Conservation (phyloP, 2,329 filamentous ascomycete genomes). For the Aaosphaeria arxii region DNA sequence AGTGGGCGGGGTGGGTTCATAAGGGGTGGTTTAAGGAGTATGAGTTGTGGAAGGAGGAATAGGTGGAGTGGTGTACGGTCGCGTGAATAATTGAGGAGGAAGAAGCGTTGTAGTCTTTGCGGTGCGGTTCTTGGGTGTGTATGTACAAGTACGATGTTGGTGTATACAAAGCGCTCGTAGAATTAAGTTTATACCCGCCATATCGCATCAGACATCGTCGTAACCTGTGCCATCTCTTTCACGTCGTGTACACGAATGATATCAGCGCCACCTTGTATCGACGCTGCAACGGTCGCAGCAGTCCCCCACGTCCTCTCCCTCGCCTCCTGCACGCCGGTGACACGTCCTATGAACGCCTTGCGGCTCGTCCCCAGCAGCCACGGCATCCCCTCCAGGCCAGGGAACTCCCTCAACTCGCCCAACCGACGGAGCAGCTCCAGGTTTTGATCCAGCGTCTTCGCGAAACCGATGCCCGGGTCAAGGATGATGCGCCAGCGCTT, state of each 20-base stretch:
- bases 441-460: constrained; percentile 80
- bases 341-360: constrained; percentile 81
- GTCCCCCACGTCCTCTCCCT: constrained; percentile 78
- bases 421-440: constrained; percentile 71
- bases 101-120: too few relatives aligned
- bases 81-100: too few relatives aligned
- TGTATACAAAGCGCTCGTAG: too few relatives aligned
- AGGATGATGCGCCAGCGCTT: constrained; percentile 91
- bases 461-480: constrained; percentile 92
- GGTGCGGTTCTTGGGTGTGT: too few relatives aligned
- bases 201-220: constrained; percentile 88
- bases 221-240: constrained; percentile 78
- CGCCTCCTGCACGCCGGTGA: constrained; percentile 73
- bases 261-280: constrained; percentile 83
- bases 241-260: constrained; percentile 92
- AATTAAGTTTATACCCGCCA: constrained; percentile 53
- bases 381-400: constrained; percentile 65
- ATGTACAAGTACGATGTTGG: too few relatives aligned
- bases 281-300: constrained; percentile 80
- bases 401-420: constrained; percentile 50
- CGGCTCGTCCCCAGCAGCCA: constrained; percentile 89
- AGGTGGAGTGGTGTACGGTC: too few relatives aligned
- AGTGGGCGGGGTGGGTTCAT: constrained; percentile 59
- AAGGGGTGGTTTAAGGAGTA: constrained; percentile 59
- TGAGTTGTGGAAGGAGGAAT: constrained; percentile 30